Percentiles rank a stretch among this genome's conserved stretches.
Evolutionary conservation across 2,329 filamentous ascomycete species (phyloP).

Genomic region (Talaromyces sp.): DNA sequence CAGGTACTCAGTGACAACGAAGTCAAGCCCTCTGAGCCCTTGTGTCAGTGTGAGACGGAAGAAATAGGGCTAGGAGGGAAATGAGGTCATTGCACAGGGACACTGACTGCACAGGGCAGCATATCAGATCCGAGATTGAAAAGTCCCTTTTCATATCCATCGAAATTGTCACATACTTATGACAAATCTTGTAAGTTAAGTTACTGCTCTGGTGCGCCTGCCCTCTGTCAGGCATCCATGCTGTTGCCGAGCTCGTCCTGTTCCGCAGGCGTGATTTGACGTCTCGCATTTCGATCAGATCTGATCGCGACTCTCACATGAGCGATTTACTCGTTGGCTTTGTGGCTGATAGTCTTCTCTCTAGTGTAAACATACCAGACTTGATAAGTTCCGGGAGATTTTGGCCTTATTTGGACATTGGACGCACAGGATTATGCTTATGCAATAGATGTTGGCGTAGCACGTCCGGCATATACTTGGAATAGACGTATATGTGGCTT

Average conservation of each 20-base stretch:
- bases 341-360: background rate
- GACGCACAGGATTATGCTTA: background rate
- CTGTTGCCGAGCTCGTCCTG: background rate
- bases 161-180: background rate
- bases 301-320: background rate
- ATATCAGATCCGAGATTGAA: background rate
- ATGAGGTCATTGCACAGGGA: conserved; percentile 11
- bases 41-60: background rate
- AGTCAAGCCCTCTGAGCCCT: background rate
- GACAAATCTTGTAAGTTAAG: background rate
- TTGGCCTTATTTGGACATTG: background rate
- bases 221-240: conserved; percentile 11
- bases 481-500: background rate
- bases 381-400: background rate
- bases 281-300: conserved; percentile 9
- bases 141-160: background rate
- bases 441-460: background rate
- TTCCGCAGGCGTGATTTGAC: background rate
- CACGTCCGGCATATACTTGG: background rate
- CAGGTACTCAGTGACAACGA: background rate
- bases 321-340: background rate
- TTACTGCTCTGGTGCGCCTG: background rate
- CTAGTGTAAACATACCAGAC: background rate
- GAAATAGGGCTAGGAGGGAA: background rate
- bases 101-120: background rate